Evolutionary conservation across 345 rosid species (phyloP), one percentile per base, ranked within the genome.

Genomic region (Dimocarpus longan): DNA sequence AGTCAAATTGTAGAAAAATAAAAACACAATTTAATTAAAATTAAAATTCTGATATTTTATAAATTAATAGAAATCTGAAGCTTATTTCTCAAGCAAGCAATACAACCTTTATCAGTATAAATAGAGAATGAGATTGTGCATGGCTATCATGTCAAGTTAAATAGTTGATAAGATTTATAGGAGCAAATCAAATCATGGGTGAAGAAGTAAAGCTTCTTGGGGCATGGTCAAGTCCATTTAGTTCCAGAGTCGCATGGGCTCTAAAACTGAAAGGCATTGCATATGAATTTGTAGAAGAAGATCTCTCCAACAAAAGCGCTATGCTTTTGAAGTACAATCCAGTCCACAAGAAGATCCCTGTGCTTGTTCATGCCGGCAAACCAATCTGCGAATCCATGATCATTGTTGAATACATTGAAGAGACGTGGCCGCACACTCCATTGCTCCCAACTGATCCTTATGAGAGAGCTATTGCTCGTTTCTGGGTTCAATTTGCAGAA

Each of bases 401-500:
- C n/a, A 86, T 82, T 0, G 13, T 84, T 44, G 82, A 80, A 64
- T 86, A 82, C 48, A 80, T 86, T 10, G 86, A 86, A 2, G 87
- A 86, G 57, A 71, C 40, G 1, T 82, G 89, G 89, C 82, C 86
- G 0, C 70, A 80, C 5, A 22, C 18, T 22, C 82, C 82, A 9
- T 42, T 86, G 69, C 52, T 86, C 64, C 85, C 89, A 10, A 54
- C 12, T 10, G 81, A 84, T 70, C 80, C 84, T 5, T 32, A 70
- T 13, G 81, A 84, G 32, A 75, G 74, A 76, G 76, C 81, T 32
- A 18, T 73, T 10, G 80, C 73, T 18, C 74, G 78, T 66, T 80
- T 83, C 32, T 85, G 88, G 88, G 68, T 74, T 42, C 80, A 82
- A 64, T 82, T 72, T 72, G 77, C 64, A 0, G 81, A 79, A 19